phyloP scores from a whole-genome alignment of 2,329 filamentous ascomycete species.

The Bipolaris sorokiniana region DNA sequence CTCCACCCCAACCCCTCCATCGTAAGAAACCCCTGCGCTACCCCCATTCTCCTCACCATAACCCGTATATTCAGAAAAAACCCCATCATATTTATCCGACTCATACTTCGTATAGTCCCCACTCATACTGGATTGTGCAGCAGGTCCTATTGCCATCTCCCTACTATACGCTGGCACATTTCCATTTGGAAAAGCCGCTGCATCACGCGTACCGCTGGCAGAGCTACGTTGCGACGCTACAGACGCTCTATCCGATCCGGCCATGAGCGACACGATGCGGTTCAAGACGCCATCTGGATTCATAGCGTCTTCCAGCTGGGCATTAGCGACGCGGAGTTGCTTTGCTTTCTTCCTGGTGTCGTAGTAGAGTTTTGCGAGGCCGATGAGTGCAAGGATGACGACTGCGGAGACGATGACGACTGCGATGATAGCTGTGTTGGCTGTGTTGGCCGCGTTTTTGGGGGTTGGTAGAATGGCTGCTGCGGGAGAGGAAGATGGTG shows the following conservation, averaged over 20 bases:
- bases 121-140: no score
- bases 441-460: no score
- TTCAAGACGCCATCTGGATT: constrained; percentile 12
- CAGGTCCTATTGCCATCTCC: background rate
- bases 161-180: background rate
- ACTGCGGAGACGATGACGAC: constrained; percentile 1
- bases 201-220: background rate
- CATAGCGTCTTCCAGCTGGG: constrained; percentile 6
- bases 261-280: constrained; percentile 15
- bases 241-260: no score
- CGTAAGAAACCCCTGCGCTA: no score
- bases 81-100: no score
- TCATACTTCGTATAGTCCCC: no score
- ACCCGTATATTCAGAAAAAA: background rate
- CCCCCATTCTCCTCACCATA: background rate
- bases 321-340: constrained; percentile 10
- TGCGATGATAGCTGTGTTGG: background rate
- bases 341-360: constrained; percentile 13
- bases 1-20: background rate
- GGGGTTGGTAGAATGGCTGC: background rate
- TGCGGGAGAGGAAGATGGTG: background rate
- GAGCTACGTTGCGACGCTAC: background rate
- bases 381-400: background rate
- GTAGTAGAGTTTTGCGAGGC: constrained; percentile 9
- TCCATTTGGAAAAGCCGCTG: no score